phyloP scores from a whole-genome alignment of 495 filamentous ascomycete genomes.

The Cercophora scortea region DNA sequence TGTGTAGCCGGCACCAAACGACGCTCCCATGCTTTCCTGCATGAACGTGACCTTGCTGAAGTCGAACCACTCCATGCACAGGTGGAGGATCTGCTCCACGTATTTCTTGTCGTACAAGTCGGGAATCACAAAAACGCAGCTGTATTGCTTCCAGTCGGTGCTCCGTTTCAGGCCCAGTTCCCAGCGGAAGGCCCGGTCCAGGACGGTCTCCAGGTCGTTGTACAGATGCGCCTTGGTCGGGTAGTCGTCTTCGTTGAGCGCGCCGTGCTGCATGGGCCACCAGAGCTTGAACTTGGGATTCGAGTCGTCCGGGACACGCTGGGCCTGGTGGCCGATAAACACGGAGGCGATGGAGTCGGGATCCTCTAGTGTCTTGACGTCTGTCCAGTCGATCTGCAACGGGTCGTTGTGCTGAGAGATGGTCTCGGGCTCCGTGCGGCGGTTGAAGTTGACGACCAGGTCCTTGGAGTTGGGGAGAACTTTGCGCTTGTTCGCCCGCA shows the following conservation, averaged over 20 bases:
- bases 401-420: constrained; percentile 94
- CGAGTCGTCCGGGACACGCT: constrained; percentile 84
- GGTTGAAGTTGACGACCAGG: constrained; percentile 85
- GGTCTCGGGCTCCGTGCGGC: constrained; percentile 66
- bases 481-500: constrained; percentile 86
- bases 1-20: constrained; percentile 92
- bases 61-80: constrained; percentile 78
- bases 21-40: constrained; percentile 89
- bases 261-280: constrained; percentile 84
- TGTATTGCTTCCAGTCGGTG: constrained; percentile 80
- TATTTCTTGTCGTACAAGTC: constrained; percentile 94
- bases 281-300: constrained; percentile 80
- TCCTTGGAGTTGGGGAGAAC: constrained; percentile 95
- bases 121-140: constrained; percentile 89
- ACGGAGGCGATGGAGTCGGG: constrained; percentile 52
- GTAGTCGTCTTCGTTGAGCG: constrained; percentile 87
- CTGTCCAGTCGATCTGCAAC: constrained; percentile 89
- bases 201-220: constrained; percentile 75
- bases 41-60: constrained; percentile 87
- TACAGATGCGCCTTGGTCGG: constrained; percentile 63
- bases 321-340: constrained; percentile 73
- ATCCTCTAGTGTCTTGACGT: constrained; percentile 52
- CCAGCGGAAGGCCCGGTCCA: constrained; percentile 76
- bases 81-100: constrained; percentile 72
- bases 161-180: constrained; percentile 72